These are phyloP conservation scores for Graphilbum sp. DNA, from an alignment of 2,329 filamentous ascomycete genomes.

Conservation along the genomic window DNA sequence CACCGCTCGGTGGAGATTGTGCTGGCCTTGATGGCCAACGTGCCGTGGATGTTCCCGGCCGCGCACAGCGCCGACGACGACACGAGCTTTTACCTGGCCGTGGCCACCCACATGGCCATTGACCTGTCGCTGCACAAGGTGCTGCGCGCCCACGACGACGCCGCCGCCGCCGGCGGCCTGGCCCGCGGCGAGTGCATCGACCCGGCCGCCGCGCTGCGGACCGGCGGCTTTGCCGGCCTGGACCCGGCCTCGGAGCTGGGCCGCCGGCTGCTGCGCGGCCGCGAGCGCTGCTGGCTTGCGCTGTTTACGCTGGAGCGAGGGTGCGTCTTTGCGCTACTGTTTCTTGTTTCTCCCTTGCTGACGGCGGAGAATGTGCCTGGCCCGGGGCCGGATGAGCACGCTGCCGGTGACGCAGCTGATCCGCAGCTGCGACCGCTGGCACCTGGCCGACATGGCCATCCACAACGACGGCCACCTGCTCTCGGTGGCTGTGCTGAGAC, in stretches of 20 bases:
- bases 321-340: neutral
- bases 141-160: neutral
- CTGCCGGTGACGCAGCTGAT: neutral
- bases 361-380: neutral
- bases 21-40: neutral
- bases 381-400: neutral
- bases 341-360: too few species aligned
- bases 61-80: neutral
- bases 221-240: neutral
- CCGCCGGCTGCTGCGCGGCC: neutral
- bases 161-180: neutral
- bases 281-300: neutral
- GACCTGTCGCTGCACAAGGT: slow-evolving; percentile 1
- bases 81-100: neutral
- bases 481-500: neutral
- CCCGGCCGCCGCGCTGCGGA: neutral
- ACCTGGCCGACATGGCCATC: neutral
- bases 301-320: neutral
- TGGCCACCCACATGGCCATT: neutral
- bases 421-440: neutral
- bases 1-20: neutral
- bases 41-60: neutral
- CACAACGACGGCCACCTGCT: neutral
- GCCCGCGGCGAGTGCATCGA: neutral
- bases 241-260: neutral